These are phyloP conservation scores for Candida nonsorbophila DNA, from an alignment of 805 yeast genomes.

Conservation along the genomic window DNA sequence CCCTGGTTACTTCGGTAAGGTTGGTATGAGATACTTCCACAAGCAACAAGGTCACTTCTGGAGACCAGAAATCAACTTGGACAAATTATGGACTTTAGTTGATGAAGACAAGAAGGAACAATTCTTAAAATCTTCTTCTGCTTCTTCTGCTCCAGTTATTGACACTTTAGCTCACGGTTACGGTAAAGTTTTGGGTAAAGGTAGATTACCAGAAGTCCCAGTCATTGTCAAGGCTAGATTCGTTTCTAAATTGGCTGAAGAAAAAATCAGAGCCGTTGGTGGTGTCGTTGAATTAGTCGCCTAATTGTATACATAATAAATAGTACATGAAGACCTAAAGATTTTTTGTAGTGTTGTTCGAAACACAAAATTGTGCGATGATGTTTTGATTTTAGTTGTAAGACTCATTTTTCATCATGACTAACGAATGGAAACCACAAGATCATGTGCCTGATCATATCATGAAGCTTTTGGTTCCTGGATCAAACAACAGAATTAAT, in stretches of 20 bases:
- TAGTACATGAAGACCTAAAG: slow-evolving; percentile 1
- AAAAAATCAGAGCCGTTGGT: slow-evolving; percentile 99
- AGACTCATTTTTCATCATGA: slow-evolving; percentile 2
- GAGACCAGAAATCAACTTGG: slow-evolving; percentile 97
- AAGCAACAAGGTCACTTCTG: slow-evolving; percentile 91
- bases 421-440: slow-evolving; percentile 48
- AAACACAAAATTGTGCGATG: not conserved
- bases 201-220: slow-evolving; percentile 96
- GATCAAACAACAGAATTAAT: slow-evolving; percentile 22
- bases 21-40: slow-evolving; percentile 99
- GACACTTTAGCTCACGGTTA: slow-evolving; percentile 99
- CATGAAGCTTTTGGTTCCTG: slow-evolving; percentile 27
- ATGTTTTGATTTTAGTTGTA: not conserved
- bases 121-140: slow-evolving; percentile 77
- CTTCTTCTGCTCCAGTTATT: slow-evolving; percentile 95
- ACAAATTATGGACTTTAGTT: slow-evolving; percentile 96
- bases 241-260: slow-evolving; percentile 98
- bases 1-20: slow-evolving; percentile 99
- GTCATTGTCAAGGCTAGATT: slow-evolving; percentile 99
- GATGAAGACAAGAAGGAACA: slow-evolving; percentile 92
- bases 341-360: not conserved
- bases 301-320: slow-evolving; percentile 41
- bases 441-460: slow-evolving; percentile 46
- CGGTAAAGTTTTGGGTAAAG: slow-evolving; percentile 99
- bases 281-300: slow-evolving; percentile 99